Percentiles rank a stretch among this genome's conserved stretches.
phyloP scores from a whole-genome alignment of 129 eudicot species.

The Logfia minima region DNA sequence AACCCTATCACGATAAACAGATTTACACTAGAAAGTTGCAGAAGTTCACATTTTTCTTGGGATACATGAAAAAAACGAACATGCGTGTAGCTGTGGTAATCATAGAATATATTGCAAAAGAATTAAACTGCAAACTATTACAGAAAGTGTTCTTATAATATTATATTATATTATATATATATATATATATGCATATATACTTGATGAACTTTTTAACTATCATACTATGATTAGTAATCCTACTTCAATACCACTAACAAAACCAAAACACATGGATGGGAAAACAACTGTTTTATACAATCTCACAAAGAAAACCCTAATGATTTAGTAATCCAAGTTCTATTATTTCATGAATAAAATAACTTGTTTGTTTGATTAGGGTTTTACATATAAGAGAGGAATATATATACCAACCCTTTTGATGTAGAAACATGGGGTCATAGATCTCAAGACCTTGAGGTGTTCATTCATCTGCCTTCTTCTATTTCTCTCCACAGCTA shows the following conservation, averaged over 20 bases:
- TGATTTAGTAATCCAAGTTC: neutral
- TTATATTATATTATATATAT: too few species aligned
- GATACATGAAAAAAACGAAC: neutral
- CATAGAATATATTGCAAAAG: too few species aligned
- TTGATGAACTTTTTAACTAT: neutral
- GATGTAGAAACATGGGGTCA: constrained; percentile 96
- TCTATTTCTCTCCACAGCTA: constrained; percentile 96
- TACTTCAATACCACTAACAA: neutral
- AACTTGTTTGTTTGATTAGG: neutral
- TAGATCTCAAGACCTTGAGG: constrained; percentile 83
- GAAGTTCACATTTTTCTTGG: neutral
- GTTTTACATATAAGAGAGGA: constrained; percentile 17
- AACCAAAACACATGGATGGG: neutral
- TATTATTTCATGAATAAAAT: neutral
- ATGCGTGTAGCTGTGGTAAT: too few species aligned
- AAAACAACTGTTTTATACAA: neutral
- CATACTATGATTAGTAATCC: neutral
- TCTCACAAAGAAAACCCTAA: neutral
- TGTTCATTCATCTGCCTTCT: constrained; percentile 98
- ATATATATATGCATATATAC: too few species aligned
- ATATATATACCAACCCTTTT: constrained; percentile 63
- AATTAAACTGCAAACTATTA: too few species aligned
- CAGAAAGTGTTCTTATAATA: too few species aligned
- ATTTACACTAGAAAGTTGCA: neutral
- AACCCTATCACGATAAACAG: neutral